Base-by-base conservation (phyloP, 495 filamentous ascomycete genomes). In the Penicillium canescens region DNA sequence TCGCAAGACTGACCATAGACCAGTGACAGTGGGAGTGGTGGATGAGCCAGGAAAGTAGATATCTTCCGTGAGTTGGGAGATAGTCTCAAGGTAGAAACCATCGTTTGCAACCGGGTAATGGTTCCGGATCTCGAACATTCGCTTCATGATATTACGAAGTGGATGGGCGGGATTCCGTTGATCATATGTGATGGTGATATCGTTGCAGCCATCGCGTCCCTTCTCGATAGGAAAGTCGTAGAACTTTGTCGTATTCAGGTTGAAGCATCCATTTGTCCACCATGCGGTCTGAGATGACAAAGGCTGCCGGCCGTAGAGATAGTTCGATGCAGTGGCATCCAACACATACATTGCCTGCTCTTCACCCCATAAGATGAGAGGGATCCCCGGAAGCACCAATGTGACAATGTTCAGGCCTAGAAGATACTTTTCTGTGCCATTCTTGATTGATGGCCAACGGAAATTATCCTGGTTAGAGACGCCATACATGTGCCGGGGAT, bases 161-260 rank as follows among this genome's bases (percentile, higher is more conserved):
- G 76, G 77, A 57, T 82, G 77, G n/a, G 78, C 71, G 4, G 78
- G 75, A 54, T 82, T 78, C 6, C 78, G 73, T 55, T 81, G 78
- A 56, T 82, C 78, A 21, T 77, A 68, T 36, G 73, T 78, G 52
- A 79, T 75, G 20, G 57, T 63, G 33, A 78, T 72, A 48, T 82
- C 78, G 34, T 77, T 54, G 54, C 78, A 82, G 11, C 73, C 78
- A 43, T 61, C 39, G 3, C 67, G 57, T 10, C 70, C 69, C 42
- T 62, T 70, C 33, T 78, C 76, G 26, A 73, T 57, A 11, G 78
- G 78, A 59, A 73, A 74, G n/a, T 75, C 62, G 44, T 72, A 69
- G 52, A 77, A 77, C 24, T 78, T 73, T 7, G 59, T 62, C 34
- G 71, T 70, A n/a, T 72, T 72, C 28, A 81, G 61, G 10, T 64